These are phyloP conservation scores for Aspergillus sp. DNA, from an alignment of 2,329 filamentous ascomycete species.

Conservation along the genomic window DNA sequence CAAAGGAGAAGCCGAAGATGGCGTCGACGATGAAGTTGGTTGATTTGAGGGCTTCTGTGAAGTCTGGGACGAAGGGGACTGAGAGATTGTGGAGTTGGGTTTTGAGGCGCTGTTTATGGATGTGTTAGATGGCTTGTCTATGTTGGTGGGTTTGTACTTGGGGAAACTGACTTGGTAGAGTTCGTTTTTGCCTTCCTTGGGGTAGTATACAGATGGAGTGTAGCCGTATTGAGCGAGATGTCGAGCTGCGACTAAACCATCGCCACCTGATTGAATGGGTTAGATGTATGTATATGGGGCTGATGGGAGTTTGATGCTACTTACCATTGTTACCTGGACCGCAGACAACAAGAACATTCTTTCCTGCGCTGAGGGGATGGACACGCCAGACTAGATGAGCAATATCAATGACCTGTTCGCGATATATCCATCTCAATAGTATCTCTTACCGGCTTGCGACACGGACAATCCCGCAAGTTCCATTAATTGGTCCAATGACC, in stretches of 20 bases:
- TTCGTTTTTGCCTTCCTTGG: slow-evolving; percentile 85
- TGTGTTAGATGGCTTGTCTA: background rate
- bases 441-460: slow-evolving; percentile 69
- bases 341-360: slow-evolving; percentile 78
- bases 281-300: background rate
- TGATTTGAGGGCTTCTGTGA: slow-evolving; percentile 59
- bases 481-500: slow-evolving; percentile 96
- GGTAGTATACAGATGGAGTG: slow-evolving; percentile 82
- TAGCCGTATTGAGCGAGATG: slow-evolving; percentile 93
- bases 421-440: background rate
- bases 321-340: slow-evolving; percentile 68
- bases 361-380: slow-evolving; percentile 69
- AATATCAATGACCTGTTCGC: background rate
- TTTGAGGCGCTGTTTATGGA: slow-evolving; percentile 60
- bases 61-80: slow-evolving; percentile 80
- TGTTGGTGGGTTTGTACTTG: background rate
- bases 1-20: slow-evolving; percentile 94
- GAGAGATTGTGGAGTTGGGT: slow-evolving; percentile 80
- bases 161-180: slow-evolving; percentile 65
- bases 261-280: slow-evolving; percentile 61
- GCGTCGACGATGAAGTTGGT: slow-evolving; percentile 85
- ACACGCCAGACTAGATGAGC: slow-evolving; percentile 66
- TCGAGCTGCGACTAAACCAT: slow-evolving; percentile 88
- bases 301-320: background rate
- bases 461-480: slow-evolving; percentile 90